Base-by-base conservation (phyloP, 2,329 filamentous ascomycete species). In the Aspergillus niger region DNA sequence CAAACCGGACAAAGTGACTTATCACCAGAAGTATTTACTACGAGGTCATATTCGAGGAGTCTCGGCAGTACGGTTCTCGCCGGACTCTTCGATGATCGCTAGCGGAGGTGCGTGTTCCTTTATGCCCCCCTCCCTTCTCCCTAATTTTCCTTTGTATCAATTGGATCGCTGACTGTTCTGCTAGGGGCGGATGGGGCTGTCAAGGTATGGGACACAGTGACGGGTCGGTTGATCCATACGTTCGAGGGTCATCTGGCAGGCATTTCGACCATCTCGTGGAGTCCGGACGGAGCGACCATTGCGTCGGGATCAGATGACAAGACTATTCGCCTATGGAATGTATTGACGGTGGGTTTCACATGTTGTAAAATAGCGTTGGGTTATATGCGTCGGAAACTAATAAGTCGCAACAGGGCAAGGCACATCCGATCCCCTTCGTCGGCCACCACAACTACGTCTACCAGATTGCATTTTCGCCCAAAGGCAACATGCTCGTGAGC, bases 401-500 rank as follows among this genome's bases (percentile, higher is more conserved):
- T 30, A 4, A 1, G 2, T 22, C 24, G 4, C 32, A 36, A 41
- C 53, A 81, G 64, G 85, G 85, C 17, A 83, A 85, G 70, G 80
- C 84, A 28, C 82, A 87, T 57, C 83, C 84, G 0, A 83, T 80
- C 22, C 82, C 85, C 1, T 81, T 98, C 66, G 83, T 90, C 24
- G 94, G 95, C 2, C 95, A 99, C 71, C 92, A 97, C 76, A 98
- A 96, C 77, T 98, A 98, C 76, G 89, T 99, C 32, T 97, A 96
- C 77, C 92, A 90, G 54, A 82, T 99, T 36, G 92, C 93, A 5
- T 98, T 98, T 76, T 94, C 91, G n/a, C 95, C 95, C 1, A 98
- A 97, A 76, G 95, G 95, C 24, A 99, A 99, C 72, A 97, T 98
- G 73, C 85, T 99, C 36, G 95, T 93, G 15, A 96, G 91, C 66